Conservation (phyloP, 106 monocot genomes). For the Phalaenopsis aphrodite region DNA sequence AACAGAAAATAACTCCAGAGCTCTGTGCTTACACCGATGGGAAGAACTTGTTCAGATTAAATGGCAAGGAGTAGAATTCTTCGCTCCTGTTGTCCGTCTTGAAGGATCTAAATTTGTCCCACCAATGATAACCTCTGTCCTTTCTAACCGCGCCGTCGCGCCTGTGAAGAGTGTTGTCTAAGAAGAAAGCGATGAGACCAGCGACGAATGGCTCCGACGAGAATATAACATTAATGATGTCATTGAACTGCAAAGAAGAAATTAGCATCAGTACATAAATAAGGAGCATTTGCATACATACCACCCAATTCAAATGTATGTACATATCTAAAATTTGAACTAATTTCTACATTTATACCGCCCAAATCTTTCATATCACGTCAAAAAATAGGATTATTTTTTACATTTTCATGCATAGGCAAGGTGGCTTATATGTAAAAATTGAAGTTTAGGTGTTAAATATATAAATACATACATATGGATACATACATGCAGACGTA, state of each 20-base stretch:
- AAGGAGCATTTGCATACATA: no score
- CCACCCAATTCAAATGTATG: no score
- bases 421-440: no score
- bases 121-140: conserved; percentile 30
- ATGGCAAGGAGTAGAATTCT: conserved; percentile 30
- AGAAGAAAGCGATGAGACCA: conserved; percentile 21
- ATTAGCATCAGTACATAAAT: neutral
- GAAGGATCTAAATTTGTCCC: conserved; percentile 27
- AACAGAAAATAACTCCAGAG: neutral
- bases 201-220: conserved; percentile 26
- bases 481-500: no score
- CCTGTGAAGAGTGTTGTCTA: conserved; percentile 20
- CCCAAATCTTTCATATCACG: no score
- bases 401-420: no score
- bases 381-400: no score
- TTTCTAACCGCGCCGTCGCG: conserved; percentile 10
- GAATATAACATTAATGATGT: conserved; percentile 24
- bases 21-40: conserved; percentile 18
- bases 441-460: no score
- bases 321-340: no score
- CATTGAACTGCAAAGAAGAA: conserved; percentile 20
- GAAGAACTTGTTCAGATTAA: conserved; percentile 28
- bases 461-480: no score
- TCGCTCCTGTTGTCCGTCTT: conserved; percentile 22
- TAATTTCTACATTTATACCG: no score